Conservation (phyloP, 805 yeast genomes). For the Suhomyces sp. region DNA sequence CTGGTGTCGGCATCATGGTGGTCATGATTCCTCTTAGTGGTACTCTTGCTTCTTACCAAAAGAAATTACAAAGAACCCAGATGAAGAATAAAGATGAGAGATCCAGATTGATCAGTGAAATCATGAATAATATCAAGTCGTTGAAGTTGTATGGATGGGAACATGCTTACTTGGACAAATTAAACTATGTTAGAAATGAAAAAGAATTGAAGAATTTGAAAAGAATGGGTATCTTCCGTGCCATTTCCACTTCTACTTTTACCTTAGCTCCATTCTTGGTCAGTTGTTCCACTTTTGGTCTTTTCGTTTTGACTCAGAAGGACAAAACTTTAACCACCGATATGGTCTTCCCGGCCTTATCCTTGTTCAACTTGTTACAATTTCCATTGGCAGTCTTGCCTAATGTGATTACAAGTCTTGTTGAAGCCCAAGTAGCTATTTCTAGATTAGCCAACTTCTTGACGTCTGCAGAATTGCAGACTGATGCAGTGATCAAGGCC, state of each 20-base stretch:
- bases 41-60: conserved; percentile 61
- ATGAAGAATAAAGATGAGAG: conserved; percentile 92
- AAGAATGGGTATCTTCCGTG: conserved; percentile 68
- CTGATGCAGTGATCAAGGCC: conserved; percentile 62
- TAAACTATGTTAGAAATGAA: conserved; percentile 81
- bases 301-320: conserved; percentile 60
- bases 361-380: conserved; percentile 80
- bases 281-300: conserved; percentile 83
- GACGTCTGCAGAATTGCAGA: conserved; percentile 74
- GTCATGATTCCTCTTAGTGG: conserved; percentile 81
- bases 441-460: conserved; percentile 73
- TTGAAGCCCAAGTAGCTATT: conserved; percentile 86
- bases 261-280: conserved; percentile 86
- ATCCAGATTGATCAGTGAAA: conserved; percentile 83
- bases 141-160: conserved; percentile 97
- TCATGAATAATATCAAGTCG: conserved; percentile 87
- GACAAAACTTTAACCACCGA: conserved; percentile 76
- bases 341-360: conserved; percentile 84
- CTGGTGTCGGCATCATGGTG: conserved; percentile 79
- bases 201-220: conserved; percentile 76
- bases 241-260: conserved; percentile 74
- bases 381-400: conserved; percentile 95
- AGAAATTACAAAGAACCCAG: conserved; percentile 72
- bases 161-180: conserved; percentile 68
- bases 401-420: conserved; percentile 76